These are phyloP conservation scores for Exophiala aquamarina DNA, from an alignment of 2,329 filamentous ascomycete species.

Conservation along the genomic window DNA sequence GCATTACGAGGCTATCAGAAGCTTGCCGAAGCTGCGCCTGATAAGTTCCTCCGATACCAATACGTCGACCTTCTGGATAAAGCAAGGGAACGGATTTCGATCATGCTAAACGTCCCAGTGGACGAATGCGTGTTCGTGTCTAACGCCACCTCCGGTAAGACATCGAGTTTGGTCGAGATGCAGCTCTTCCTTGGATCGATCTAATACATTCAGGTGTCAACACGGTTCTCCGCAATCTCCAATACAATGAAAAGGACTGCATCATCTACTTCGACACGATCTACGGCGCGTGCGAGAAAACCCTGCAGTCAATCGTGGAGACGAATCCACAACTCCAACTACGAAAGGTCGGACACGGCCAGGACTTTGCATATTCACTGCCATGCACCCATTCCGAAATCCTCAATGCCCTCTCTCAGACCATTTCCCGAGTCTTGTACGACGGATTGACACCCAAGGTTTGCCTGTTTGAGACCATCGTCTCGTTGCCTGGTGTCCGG, in stretches of 20 bases:
- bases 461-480: slow-evolving; percentile 77
- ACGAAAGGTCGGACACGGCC: slow-evolving; percentile 51
- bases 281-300: slow-evolving; percentile 76
- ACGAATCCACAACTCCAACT: slow-evolving; percentile 50
- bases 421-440: slow-evolving; percentile 55
- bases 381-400: slow-evolving; percentile 71
- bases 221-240: slow-evolving; percentile 73
- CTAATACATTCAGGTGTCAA: slow-evolving; percentile 58
- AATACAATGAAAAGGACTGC: slow-evolving; percentile 68
- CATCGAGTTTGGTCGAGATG: slow-evolving; percentile 1
- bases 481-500: slow-evolving; percentile 73
- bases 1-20: slow-evolving; percentile 66
- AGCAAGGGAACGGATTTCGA: slow-evolving; percentile 64
- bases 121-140: slow-evolving; percentile 72
- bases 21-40: slow-evolving; percentile 65
- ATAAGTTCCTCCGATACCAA: slow-evolving; percentile 72
- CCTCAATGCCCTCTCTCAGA: slow-evolving; percentile 58
- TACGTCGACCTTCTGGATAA: slow-evolving; percentile 64
- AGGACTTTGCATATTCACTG: slow-evolving; percentile 52
- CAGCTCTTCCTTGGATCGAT: neutral
- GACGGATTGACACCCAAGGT: slow-evolving; percentile 64
- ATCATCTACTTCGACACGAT: slow-evolving; percentile 67
- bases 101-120: slow-evolving; percentile 63
- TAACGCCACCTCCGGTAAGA: slow-evolving; percentile 69
- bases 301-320: slow-evolving; percentile 71